Conservation (phyloP, 495 filamentous ascomycete species). For the Staphylotrichum tortipilum region DNA sequence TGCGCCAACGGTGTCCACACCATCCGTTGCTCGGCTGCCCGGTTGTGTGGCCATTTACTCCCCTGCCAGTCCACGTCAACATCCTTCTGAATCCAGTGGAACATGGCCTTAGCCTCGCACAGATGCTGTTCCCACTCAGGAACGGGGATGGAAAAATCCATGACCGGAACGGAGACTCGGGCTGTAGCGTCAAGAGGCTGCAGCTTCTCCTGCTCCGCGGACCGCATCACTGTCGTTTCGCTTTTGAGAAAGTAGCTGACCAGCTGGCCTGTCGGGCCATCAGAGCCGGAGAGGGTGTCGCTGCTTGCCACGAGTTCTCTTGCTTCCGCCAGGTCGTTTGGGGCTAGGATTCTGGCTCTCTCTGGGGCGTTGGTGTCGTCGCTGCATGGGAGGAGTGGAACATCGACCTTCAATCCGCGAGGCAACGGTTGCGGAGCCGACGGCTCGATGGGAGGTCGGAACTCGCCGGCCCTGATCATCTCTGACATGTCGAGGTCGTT, state of each 20-base stretch:
- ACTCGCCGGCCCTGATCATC: constrained; percentile 17
- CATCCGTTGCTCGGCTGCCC: constrained; percentile 36
- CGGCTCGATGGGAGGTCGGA: not conserved
- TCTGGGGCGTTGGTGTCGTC: not conserved
- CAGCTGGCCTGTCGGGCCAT: constrained; percentile 33
- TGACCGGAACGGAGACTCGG: constrained; percentile 47
- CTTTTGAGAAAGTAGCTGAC: constrained; percentile 36
- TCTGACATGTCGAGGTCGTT: constrained; percentile 17
- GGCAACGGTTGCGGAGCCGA: constrained; percentile 5
- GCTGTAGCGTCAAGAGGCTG: constrained; percentile 48
- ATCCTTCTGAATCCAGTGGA: constrained; percentile 24
- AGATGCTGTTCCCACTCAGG: constrained; percentile 46
- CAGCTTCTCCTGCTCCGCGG: constrained; percentile 54
- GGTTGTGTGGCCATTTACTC: constrained; percentile 35
- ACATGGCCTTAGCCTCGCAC: constrained; percentile 16
- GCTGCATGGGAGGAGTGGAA: constrained; percentile 14
- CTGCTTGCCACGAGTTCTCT: constrained; percentile 18
- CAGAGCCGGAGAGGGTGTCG: constrained; percentile 8
- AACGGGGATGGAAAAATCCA: constrained; percentile 51
- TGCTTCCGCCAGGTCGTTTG: constrained; percentile 12
- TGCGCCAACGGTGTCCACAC: constrained; percentile 39
- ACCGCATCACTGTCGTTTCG: constrained; percentile 32
- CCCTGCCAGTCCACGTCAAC: constrained; percentile 17
- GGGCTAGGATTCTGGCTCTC: constrained; percentile 9
- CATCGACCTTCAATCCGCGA: constrained; percentile 17